Evolutionary conservation across 352 stramenopile genomes (phyloP).

Genomic region (Globisporangium nagaii): DNA sequence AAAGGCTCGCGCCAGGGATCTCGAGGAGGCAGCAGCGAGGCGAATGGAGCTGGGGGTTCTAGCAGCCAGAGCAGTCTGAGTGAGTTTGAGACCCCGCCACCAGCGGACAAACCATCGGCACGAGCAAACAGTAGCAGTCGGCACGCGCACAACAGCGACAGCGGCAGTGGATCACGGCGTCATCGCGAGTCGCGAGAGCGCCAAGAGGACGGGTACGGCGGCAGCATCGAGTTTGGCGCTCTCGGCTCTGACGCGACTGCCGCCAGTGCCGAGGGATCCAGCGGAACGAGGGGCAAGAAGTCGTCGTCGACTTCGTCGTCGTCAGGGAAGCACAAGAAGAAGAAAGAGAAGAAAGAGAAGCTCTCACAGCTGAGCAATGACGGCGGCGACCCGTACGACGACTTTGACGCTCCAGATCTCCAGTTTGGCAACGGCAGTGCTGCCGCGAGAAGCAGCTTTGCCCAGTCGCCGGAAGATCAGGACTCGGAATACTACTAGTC

Average conservation of each 20-base stretch:
- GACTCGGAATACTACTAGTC: conserved; percentile 9
- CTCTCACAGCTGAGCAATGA: conserved; percentile 4
- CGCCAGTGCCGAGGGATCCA: no score
- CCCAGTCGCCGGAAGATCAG: conserved; percentile 8
- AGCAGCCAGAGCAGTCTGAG: conserved; percentile 26
- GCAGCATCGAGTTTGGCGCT: neutral
- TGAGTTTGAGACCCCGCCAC: conserved; percentile 35
- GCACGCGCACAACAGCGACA: neutral
- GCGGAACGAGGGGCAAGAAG: no score
- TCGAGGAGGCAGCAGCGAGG: conserved; percentile 15
- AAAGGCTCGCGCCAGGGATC: conserved; percentile 63
- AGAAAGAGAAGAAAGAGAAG: conserved; percentile 43
- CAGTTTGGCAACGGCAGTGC: neutral
- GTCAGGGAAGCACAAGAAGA: conserved; percentile 42
- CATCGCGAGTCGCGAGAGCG: conserved; percentile 15
- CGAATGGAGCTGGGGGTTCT: conserved; percentile 2
- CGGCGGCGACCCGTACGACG: conserved; percentile 2
- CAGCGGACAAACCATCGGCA: neutral
- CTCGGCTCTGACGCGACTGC: no score
- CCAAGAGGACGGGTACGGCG: conserved; percentile 17
- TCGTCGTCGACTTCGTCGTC: conserved; percentile 1
- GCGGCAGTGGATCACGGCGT: conserved; percentile 20
- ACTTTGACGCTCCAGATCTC: conserved; percentile 2
- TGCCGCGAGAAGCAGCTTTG: neutral
- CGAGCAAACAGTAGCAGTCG: no score